Base-by-base conservation (phyloP, 2,329 filamentous ascomycete genomes). In the Hawksworthiomyces lignivorus region DNA sequence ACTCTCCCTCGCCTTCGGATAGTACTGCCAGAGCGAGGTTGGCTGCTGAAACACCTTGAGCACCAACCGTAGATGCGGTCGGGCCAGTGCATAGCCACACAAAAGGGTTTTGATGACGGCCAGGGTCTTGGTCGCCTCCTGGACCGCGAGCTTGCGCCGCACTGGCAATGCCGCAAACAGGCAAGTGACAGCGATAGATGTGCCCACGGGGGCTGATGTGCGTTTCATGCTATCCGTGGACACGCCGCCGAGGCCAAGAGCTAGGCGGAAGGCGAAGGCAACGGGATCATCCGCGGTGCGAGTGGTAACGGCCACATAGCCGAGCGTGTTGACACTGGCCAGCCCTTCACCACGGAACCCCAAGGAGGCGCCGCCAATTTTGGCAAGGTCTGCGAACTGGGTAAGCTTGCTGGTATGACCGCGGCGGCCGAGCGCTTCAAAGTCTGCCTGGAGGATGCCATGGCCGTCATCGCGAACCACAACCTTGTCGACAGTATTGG, bases 261-360 rank as follows among this genome's bases (percentile, higher is more conserved):
- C 55, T 8, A 82, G 50, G 6, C 61, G 59, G n/a, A 79, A 56
- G 7, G 56, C 54, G 4, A 65, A 64, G 1, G 77, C 84, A 7
- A 82, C 68, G 2, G 69, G 58, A 47, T 87, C 82, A 3, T 69
- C 68, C 24, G 73, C 64, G 3, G 77, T 76, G 47, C 76, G 74
- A 4, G 84, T 88, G 12, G 70, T 82, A 38, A 88, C 63, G 7
- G 62, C 64, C 32, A 88, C 62, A 4, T 69, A 65, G 28, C 76
- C 77, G 44, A 86, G 56, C 31, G 73, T 68, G 45, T 76, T 80
- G 45, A 72, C 70, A 56, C 77, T 80, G 29, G 83, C 81, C 46
- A 90, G 63, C 14, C 84, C 84, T 54, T 87, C 77, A 17, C 85
- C 85, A 27, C 85, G 75, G 54, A 89, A 90, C 2, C 85, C 85